Percentiles rank a stretch among this genome's conserved stretches.
phyloP scores from a whole-genome alignment of 1,284 basidiomycete species.

The Singerocomus rubriflavus region DNA sequence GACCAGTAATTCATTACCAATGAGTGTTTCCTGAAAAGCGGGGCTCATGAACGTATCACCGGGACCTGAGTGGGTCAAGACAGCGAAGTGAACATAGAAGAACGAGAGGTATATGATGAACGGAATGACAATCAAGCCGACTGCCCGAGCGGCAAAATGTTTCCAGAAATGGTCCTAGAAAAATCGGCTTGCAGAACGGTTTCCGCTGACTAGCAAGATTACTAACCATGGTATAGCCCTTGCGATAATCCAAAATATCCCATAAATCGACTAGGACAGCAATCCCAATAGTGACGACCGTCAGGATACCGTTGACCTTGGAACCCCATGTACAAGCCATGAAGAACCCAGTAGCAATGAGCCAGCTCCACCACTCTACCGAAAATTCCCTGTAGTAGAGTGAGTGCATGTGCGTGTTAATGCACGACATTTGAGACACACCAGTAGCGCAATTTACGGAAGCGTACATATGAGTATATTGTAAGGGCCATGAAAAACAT shows the following conservation, averaged over 20 bases:
- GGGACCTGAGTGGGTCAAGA: constrained; percentile 88
- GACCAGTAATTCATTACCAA: constrained; percentile 88
- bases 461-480: constrained; percentile 93
- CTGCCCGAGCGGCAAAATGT: constrained; percentile 84
- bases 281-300: constrained; percentile 85
- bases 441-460: constrained; percentile 93
- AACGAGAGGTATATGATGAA: constrained; percentile 90
- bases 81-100: constrained; percentile 95
- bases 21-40: constrained; percentile 94
- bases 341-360: constrained; percentile 85
- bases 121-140: constrained; percentile 88
- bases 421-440: constrained; percentile 36
- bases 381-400: constrained; percentile 68
- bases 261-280: constrained; percentile 94
- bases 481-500: constrained; percentile 96
- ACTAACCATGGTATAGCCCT: constrained; percentile 80
- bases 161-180: constrained; percentile 82
- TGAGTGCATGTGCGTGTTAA: neutral
- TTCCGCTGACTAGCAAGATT: neutral
- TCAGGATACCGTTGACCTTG: constrained; percentile 97
- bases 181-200: constrained; percentile 3
- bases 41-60: constrained; percentile 98
- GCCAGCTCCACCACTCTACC: constrained; percentile 93
- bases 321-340: constrained; percentile 97
- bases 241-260: constrained; percentile 88